These are phyloP conservation scores for Globisporangium heterothallicum DNA, from an alignment of 352 stramenopile genomes.

Conservation along the genomic window DNA sequence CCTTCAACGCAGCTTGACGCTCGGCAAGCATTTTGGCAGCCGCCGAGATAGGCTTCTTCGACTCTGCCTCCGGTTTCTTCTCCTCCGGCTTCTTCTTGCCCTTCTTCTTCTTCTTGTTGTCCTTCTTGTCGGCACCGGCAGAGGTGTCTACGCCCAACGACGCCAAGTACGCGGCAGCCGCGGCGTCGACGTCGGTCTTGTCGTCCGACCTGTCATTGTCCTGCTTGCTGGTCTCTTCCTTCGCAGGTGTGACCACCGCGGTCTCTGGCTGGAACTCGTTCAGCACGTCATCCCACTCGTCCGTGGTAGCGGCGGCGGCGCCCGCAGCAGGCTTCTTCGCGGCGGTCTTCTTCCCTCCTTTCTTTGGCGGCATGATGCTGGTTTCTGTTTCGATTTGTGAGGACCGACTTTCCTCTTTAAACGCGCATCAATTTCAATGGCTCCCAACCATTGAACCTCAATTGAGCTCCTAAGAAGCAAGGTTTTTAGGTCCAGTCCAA, in stretches of 20 bases:
- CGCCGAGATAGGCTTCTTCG: constrained; percentile 74
- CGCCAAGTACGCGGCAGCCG: constrained; percentile 68
- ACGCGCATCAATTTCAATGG: neutral
- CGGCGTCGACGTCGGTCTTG: constrained; percentile 49
- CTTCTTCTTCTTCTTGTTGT: constrained; percentile 82
- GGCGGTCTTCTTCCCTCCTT: constrained; percentile 61
- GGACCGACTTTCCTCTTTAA: neutral
- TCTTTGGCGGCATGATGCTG: constrained; percentile 68
- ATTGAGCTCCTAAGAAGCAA: no score
- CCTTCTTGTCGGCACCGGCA: constrained; percentile 49
- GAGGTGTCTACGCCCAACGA: constrained; percentile 65
- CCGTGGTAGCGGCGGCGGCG: constrained; percentile 23
- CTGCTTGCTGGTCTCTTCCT: constrained; percentile 13
- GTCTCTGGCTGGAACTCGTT: constrained; percentile 54
- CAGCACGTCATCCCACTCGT: constrained; percentile 70
- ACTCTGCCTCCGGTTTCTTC: constrained; percentile 39
- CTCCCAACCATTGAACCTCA: constrained; percentile 6
- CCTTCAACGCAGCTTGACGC: constrained; percentile 63
- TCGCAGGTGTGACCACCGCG: constrained; percentile 8
- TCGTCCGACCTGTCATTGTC: constrained; percentile 4
- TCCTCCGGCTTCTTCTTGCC: constrained; percentile 63
- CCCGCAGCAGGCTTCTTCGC: constrained; percentile 40
- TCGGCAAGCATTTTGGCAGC: constrained; percentile 69
- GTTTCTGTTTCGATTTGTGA: neutral
- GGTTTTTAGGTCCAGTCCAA: neutral